These are phyloP conservation scores for Leccinum boreale DNA, from an alignment of 768 basidiomycete genomes.

Conservation along the genomic window DNA sequence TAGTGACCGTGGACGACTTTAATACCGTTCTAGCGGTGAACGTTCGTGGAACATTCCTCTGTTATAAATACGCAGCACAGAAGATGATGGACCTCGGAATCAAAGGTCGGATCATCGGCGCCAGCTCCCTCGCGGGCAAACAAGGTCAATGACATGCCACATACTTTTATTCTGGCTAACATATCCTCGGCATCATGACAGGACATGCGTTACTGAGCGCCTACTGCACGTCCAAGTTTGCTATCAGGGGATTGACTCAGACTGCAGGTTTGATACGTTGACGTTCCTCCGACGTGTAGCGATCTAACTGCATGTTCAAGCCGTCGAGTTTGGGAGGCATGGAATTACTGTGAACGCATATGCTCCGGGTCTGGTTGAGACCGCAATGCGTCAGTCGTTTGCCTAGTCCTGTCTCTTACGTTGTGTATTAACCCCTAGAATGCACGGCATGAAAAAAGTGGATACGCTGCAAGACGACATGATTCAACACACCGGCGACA, in stretches of 20 bases:
- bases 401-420: not conserved
- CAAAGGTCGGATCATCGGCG: conserved; percentile 42
- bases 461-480: conserved; percentile 10
- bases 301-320: conserved; percentile 16
- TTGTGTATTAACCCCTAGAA: not conserved
- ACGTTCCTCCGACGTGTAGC: not conserved
- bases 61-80: conserved; percentile 41
- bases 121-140: conserved; percentile 36
- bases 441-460: not conserved
- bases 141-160: conserved; percentile 13
- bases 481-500: conserved; percentile 9
- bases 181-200: conserved; percentile 2
- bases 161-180: not conserved
- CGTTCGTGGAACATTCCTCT: conserved; percentile 37
- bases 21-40: conserved; percentile 38
- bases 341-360: conserved; percentile 37
- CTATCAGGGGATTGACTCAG: conserved; percentile 42
- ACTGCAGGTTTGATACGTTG: conserved; percentile 15
- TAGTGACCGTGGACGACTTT: conserved; percentile 33
- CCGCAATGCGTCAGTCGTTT: conserved; percentile 26
- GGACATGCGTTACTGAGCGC: conserved; percentile 29
- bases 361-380: conserved; percentile 31
- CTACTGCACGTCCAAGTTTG: conserved; percentile 42
- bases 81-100: conserved; percentile 43
- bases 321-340: conserved; percentile 28